Evolutionary conservation across 352 stramenopile species (phyloP).

Genomic region (Phytophthora crassamura): DNA sequence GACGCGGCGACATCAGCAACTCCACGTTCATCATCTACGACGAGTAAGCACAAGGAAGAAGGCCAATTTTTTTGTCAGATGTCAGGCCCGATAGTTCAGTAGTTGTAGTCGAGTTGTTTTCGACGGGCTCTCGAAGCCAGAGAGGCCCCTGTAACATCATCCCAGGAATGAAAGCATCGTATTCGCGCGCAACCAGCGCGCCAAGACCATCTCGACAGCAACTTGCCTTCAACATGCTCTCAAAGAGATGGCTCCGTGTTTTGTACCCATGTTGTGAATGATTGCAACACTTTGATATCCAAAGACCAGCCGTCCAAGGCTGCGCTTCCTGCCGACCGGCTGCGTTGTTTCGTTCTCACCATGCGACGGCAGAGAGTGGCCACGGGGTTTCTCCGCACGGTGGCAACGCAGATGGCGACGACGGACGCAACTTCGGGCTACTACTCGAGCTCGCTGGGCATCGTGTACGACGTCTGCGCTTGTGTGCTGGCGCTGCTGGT

Average conservation of each 20-base stretch:
- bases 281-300: no score
- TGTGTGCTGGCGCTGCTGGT: slow-evolving; percentile 56
- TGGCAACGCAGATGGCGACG: slow-evolving; percentile 22
- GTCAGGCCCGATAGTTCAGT: slow-evolving; percentile 17
- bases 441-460: slow-evolving; percentile 22
- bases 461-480: slow-evolving; percentile 51
- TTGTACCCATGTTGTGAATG: no score
- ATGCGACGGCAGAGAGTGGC: slow-evolving; percentile 33
- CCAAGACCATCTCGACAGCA: neutral
- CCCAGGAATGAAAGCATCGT: slow-evolving; percentile 9
- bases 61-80: slow-evolving; percentile 12
- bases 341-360: no score
- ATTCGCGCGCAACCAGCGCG: neutral
- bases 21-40: slow-evolving; percentile 77
- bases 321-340: neutral
- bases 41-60: slow-evolving; percentile 40
- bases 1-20: slow-evolving; percentile 59
- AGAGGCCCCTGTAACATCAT: slow-evolving; percentile 19
- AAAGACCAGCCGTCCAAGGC: neutral
- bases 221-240: neutral
- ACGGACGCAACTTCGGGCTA: neutral
- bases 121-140: slow-evolving; percentile 17
- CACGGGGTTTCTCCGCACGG: slow-evolving; percentile 15
- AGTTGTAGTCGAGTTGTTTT: slow-evolving; percentile 18
- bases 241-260: slow-evolving; percentile 13